These are phyloP conservation scores for Physcia stellaris DNA, from an alignment of 495 filamentous ascomycete species.

Conservation along the genomic window DNA sequence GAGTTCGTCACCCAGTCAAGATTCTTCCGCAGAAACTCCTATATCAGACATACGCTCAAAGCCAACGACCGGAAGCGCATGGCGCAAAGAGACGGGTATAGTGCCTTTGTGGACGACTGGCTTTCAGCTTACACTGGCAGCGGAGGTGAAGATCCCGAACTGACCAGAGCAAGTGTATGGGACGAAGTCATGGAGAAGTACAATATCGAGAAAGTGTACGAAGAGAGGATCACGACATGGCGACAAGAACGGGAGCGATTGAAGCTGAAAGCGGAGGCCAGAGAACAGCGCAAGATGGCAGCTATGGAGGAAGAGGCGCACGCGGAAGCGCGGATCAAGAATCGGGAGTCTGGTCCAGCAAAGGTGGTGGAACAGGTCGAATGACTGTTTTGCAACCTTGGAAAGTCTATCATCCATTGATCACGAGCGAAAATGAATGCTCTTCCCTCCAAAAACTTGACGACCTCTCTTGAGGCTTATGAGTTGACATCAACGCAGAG, in stretches of 20 bases:
- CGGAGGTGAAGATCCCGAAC: background rate
- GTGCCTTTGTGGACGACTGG: slow-evolving; percentile 13
- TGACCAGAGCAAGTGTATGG: slow-evolving; percentile 5
- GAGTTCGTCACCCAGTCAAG: slow-evolving; percentile 37
- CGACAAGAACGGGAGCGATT: slow-evolving; percentile 8
- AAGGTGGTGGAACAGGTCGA: too few relatives aligned
- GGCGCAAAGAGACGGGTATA: slow-evolving; percentile 12
- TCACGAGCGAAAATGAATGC: too few relatives aligned
- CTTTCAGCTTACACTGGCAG: slow-evolving; percentile 3
- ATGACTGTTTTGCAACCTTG: too few relatives aligned
- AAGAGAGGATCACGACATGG: slow-evolving; percentile 8
- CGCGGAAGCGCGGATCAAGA: slow-evolving; percentile 11
- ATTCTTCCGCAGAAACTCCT: slow-evolving; percentile 26
- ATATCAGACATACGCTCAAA: slow-evolving; percentile 9
- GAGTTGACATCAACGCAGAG: too few relatives aligned
- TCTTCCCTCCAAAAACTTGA: too few relatives aligned
- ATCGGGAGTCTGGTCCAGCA: too few relatives aligned
- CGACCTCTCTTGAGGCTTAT: too few relatives aligned
- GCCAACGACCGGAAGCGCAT: slow-evolving; percentile 17
- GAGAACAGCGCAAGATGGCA: slow-evolving; percentile 3
- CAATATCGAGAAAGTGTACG: slow-evolving; percentile 5
- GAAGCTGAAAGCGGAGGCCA: slow-evolving; percentile 3
- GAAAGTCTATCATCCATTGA: too few relatives aligned
- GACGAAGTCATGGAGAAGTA: slow-evolving; percentile 8
- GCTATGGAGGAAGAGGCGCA: slow-evolving; percentile 8